Base-by-base conservation (phyloP, 2,329 filamentous ascomycete species). In the Aspergillus spinulosporus region DNA sequence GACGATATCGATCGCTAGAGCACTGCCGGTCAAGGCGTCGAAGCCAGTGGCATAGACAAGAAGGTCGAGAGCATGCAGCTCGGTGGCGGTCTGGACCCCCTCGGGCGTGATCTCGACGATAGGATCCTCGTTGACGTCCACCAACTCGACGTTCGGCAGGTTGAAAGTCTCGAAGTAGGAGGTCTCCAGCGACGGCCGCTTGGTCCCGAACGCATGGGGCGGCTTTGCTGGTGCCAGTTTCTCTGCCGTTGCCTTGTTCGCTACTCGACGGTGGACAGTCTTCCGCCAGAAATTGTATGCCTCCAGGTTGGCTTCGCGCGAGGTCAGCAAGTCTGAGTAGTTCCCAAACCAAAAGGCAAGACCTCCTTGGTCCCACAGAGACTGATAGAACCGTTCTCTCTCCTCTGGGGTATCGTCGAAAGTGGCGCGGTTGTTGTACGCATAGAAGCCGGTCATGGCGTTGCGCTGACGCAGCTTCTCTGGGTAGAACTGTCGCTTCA, bases 241-340 rank as follows among this genome's bases (percentile, higher is more conserved):
- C 42, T 52, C 50, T 1, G 32, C 32, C 6, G n/a, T 21, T 5
- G 1, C 32, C 21, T 12, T 12, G 12, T 52, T 26, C 6, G 7
- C 6, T 1, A 39, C n/a, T 3, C 50, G 42, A 1, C 11, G 7
- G 11, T 29, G 50, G 4, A 52, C n/a, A 1, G 9, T 37, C 12
- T 29, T 11, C 0, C 42, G 31, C 50, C 50, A 52, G 32, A 52
- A 46, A 5, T 12, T 29, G 42, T 52, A 52, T n/a, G 42, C 40
- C 26, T 46, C 42, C 15, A 8, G 3, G 14, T 52, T 52, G 2
- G 50, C 40, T 2, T 37, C 15, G 2, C n/a, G 15, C 7, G 14
- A 29, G 1, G 42, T 46, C 8, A 52, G 7, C 15, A 52, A 21
- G 21, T 52, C 50, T 3, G 32, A 9, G 9, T 52, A 52, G 2